phyloP scores from a whole-genome alignment of 2,329 filamentous ascomycete genomes.

The Scedosporium boydii region DNA sequence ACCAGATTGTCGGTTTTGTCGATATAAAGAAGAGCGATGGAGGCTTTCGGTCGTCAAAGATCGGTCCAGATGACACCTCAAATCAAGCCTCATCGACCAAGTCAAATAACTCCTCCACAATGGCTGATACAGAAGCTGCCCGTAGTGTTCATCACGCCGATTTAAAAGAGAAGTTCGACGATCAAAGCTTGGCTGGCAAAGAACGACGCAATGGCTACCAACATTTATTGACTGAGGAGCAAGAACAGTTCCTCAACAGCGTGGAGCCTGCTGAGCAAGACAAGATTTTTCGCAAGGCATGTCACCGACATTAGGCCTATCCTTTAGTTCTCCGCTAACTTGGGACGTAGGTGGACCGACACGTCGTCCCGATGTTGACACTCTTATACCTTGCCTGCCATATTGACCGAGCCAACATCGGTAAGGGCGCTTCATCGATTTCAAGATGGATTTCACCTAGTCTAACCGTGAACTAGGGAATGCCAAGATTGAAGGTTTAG shows the following conservation, averaged over 20 bases:
- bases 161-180: background rate
- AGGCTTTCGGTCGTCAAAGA: background rate
- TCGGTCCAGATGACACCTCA: background rate
- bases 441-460: slow-evolving; percentile 30
- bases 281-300: slow-evolving; percentile 1
- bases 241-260: background rate
- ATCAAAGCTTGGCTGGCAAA: background rate
- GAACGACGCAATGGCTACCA: background rate
- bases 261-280: background rate
- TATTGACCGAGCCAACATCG: slow-evolving; percentile 4
- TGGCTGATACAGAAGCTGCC: background rate
- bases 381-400: slow-evolving; percentile 3
- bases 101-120: background rate
- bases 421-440: slow-evolving; percentile 15
- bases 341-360: background rate
- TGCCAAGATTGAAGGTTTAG: slow-evolving; percentile 36
- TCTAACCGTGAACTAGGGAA: slow-evolving; percentile 20
- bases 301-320: background rate
- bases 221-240: background rate
- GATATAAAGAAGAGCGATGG: background rate
- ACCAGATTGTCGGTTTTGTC: background rate
- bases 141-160: background rate
- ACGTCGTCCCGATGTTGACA: slow-evolving; percentile 1
- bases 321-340: background rate
- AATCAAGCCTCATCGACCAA: background rate